phyloP scores from a whole-genome alignment of 331 rosid species.

The Pyrus hybrid region DNA sequence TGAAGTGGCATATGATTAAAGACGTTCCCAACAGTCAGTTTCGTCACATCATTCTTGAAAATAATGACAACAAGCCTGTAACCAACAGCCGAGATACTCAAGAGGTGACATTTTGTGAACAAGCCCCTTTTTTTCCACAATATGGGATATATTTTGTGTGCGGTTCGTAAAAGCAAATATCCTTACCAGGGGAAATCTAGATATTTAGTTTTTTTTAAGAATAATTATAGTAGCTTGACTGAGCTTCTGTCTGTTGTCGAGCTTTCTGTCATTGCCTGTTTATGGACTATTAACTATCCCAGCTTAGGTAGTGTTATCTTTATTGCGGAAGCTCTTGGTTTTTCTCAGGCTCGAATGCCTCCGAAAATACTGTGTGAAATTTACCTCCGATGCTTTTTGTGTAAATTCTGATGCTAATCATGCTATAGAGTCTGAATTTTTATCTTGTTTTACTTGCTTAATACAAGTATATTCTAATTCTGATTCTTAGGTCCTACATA shows the following conservation, averaged over 20 bases:
- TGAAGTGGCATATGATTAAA: constrained; percentile 78
- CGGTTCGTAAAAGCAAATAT: neutral
- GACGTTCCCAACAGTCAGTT: constrained; percentile 84
- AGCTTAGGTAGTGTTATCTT: neutral
- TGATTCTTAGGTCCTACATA: neutral
- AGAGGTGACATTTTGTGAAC: constrained; percentile 47
- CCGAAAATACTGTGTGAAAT: neutral
- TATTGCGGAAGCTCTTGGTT: neutral
- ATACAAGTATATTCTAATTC: neutral
- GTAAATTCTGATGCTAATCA: neutral
- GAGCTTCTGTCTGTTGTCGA: neutral
- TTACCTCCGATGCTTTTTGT: neutral
- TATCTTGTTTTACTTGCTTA: neutral
- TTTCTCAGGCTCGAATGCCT: neutral
- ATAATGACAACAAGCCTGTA: constrained; percentile 88
- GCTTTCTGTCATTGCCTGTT: neutral
- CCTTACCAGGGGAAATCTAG: neutral
- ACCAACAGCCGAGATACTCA: constrained; percentile 92
- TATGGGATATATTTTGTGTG: neutral
- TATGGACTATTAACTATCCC: neutral
- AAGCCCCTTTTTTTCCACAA: neutral
- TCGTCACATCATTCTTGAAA: constrained; percentile 75
- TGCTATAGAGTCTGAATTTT: neutral
- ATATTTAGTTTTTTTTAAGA: neutral
- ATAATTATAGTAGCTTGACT: neutral